Percentiles rank a stretch among this genome's conserved stretches.
Conservation (phyloP, 208 protist genomes). For the Leishmania turanica region DNA sequence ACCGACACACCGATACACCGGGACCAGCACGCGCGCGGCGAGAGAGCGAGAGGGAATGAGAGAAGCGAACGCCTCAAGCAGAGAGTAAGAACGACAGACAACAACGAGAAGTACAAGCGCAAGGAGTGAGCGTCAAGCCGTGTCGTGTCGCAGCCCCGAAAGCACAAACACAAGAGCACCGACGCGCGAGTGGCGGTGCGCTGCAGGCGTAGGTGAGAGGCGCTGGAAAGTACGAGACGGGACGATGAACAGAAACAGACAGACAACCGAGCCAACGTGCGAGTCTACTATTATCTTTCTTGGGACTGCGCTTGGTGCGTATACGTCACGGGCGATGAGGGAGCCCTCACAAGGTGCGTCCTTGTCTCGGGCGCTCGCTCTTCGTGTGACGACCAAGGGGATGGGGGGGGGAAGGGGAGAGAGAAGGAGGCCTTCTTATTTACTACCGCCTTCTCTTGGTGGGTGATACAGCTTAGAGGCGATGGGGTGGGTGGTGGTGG, state of each 20-base stretch:
- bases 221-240: neutral
- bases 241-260: neutral
- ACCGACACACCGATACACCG: neutral
- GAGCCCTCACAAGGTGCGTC: neutral
- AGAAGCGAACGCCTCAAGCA: neutral
- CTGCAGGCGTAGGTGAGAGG: neutral
- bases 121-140: neutral
- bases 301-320: neutral
- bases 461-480: neutral
- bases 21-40: neutral
- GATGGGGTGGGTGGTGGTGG: neutral
- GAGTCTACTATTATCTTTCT: neutral
- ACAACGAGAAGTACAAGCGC: neutral
- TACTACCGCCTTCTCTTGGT: neutral
- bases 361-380: neutral
- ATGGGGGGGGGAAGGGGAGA: neutral
- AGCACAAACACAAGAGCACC: neutral
- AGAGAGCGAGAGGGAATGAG: neutral
- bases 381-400: neutral
- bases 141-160: neutral
- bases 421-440: neutral
- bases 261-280: neutral
- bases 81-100: neutral
- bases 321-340: neutral
- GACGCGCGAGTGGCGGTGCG: neutral